phyloP scores from a whole-genome alignment of 352 stramenopile species.

The Plasmopara viticola region DNA sequence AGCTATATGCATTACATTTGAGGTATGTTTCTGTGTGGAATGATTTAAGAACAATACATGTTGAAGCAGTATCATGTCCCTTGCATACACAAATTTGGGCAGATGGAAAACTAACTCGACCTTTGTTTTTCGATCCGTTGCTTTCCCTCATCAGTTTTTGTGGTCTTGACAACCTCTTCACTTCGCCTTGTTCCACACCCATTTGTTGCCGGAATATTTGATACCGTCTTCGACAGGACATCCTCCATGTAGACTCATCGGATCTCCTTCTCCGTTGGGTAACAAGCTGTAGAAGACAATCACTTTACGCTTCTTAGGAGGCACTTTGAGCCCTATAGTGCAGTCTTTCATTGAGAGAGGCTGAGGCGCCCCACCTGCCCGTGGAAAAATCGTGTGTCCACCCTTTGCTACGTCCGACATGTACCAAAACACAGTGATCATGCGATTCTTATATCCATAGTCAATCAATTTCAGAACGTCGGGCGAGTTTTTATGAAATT shows the following conservation, averaged over 20 bases:
- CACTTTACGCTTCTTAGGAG: slow-evolving; percentile 71
- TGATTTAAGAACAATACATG: no score
- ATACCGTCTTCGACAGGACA: slow-evolving; percentile 68
- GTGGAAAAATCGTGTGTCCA: slow-evolving; percentile 76
- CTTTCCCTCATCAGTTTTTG: no score
- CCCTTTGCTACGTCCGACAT: slow-evolving; percentile 77
- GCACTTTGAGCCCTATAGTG: slow-evolving; percentile 52
- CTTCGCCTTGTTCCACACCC: slow-evolving; percentile 78
- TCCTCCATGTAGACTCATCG: slow-evolving; percentile 65
- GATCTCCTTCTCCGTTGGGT: slow-evolving; percentile 53
- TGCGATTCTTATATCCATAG: slow-evolving; percentile 70
- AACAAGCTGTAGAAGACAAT: slow-evolving; percentile 85
- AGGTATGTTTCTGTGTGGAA: no score
- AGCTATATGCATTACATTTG: no score
- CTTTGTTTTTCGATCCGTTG: no score
- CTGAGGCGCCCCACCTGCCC: slow-evolving; percentile 40
- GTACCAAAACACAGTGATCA: slow-evolving; percentile 86
- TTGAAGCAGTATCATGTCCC: no score
- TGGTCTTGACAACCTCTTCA: neutral
- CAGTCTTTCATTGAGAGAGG: slow-evolving; percentile 56
- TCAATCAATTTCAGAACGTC: slow-evolving; percentile 47
- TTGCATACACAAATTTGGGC: no score
- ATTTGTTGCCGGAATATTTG: slow-evolving; percentile 81
- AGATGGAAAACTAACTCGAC: no score
- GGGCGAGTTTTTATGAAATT: slow-evolving; percentile 40